phyloP scores from a whole-genome alignment of 2,329 filamentous ascomycete species.

The Alternaria burnsii region DNA sequence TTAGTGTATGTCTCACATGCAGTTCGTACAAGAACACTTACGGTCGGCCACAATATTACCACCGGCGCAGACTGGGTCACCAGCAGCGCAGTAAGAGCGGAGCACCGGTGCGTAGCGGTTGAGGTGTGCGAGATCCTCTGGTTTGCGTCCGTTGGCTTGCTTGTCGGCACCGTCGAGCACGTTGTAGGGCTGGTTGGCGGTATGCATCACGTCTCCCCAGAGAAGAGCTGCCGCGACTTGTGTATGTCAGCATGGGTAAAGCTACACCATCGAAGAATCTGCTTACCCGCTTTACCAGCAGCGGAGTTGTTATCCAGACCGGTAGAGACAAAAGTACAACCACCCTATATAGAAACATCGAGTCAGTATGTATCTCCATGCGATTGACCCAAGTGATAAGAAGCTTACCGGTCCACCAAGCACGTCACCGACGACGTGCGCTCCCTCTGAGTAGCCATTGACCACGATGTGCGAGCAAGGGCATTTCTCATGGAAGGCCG shows the following conservation, averaged over 20 bases:
- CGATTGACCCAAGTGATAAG: too few species aligned
- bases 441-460: constrained; percentile 68
- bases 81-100: constrained; percentile 68
- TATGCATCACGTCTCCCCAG: constrained; percentile 33
- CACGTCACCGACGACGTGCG: constrained; percentile 67
- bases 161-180: constrained; percentile 29
- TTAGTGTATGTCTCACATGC: too few species aligned
- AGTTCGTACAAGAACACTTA: too few species aligned
- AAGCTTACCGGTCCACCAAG: constrained; percentile 56
- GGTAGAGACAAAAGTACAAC: constrained; percentile 26
- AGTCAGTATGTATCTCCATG: too few species aligned
- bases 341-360: constrained; percentile 9
- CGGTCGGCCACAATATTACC: constrained; percentile 51
- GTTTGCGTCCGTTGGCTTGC: constrained; percentile 23
- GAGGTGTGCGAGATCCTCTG: constrained; percentile 25
- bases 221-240: constrained; percentile 36
- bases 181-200: constrained; percentile 35
- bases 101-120: constrained; percentile 57
- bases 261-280: constrained; percentile 6
- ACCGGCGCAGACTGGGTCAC: constrained; percentile 70
- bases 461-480: constrained; percentile 65
- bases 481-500: constrained; percentile 62
- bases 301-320: constrained; percentile 29
- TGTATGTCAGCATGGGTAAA: too few species aligned
- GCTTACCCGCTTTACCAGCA: constrained; percentile 36